These are phyloP conservation scores for Starmera stellimalicola DNA, from an alignment of 1,139 yeast genomes.

Conservation along the genomic window DNA sequence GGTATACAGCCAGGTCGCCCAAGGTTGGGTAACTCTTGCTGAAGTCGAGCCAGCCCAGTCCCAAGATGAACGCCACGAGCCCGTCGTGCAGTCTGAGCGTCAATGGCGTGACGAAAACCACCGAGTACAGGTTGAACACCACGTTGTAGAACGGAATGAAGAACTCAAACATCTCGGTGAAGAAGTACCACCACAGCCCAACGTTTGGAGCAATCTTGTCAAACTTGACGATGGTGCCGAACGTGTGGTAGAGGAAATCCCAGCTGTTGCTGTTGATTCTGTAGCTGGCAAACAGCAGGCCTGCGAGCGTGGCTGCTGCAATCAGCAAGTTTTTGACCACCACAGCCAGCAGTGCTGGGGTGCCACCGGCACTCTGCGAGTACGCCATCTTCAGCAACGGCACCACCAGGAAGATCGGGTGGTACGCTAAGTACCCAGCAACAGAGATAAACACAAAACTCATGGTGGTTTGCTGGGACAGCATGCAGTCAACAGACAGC, in stretches of 20 bases:
- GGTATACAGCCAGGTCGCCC: conserved; percentile 71
- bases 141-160: conserved; percentile 78
- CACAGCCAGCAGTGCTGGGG: neutral
- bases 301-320: neutral
- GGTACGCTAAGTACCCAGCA: conserved; percentile 56
- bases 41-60: conserved; percentile 58
- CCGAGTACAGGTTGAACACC: conserved; percentile 71
- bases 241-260: conserved; percentile 52
- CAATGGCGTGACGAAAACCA: conserved; percentile 62
- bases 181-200: conserved; percentile 98
- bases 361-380: conserved; percentile 3
- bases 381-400: conserved; percentile 37
- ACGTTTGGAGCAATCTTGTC: conserved; percentile 60
- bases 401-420: conserved; percentile 46
- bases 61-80: conserved; percentile 54
- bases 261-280: conserved; percentile 31
- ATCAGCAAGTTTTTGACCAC: neutral
- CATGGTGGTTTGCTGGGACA: conserved; percentile 29
- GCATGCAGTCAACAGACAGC: conserved; percentile 38
- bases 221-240: conserved; percentile 51
- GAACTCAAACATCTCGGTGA: conserved; percentile 88
- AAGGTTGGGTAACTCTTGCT: conserved; percentile 83
- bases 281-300: conserved; percentile 33
- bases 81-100: conserved; percentile 71
- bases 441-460: conserved; percentile 49